phyloP scores from a whole-genome alignment of 2,329 filamentous ascomycete genomes.

The Penicillium sp. region DNA sequence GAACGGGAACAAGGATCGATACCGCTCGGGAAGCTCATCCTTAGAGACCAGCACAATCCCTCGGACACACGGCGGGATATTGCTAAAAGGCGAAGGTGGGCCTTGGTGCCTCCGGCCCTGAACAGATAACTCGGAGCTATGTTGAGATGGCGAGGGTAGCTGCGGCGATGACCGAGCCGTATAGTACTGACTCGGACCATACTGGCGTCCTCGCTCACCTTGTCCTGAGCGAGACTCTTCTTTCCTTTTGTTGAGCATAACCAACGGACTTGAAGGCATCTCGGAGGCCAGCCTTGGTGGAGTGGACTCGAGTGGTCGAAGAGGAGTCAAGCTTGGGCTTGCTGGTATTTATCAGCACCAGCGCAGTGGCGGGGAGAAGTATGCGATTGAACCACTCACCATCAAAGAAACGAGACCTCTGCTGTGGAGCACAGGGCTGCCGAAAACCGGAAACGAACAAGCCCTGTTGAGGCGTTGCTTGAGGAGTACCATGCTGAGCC shows the following conservation, averaged over 20 bases:
- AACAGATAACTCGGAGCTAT: background rate
- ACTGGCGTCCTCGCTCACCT: background rate
- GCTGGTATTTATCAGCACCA: conserved; percentile 12
- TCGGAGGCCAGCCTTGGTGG: conserved; percentile 19
- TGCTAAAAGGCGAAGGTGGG: conserved; percentile 15
- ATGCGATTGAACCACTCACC: conserved; percentile 19
- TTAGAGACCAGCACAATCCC: conserved; percentile 59
- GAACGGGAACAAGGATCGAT: conserved; percentile 67
- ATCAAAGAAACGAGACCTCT: conserved; percentile 29
- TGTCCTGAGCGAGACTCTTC: conserved; percentile 1
- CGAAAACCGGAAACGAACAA: background rate
- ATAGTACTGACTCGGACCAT: background rate
- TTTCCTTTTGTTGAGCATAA: conserved; percentile 20
- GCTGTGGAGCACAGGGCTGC: conserved; percentile 5
- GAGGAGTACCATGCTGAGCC: background rate
- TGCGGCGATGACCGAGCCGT: background rate
- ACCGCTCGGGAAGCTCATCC: conserved; percentile 62
- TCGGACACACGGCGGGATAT: conserved; percentile 43
- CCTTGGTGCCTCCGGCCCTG: background rate
- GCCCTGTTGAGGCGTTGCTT: background rate
- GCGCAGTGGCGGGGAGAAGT: background rate
- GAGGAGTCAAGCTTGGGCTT: conserved; percentile 19
- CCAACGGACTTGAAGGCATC: conserved; percentile 31
- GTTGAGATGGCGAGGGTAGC: background rate
- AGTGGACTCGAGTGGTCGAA: conserved; percentile 20